Conservation (phyloP, 2,329 filamentous ascomycete species). For the Gaeumannomyces sp. region DNA sequence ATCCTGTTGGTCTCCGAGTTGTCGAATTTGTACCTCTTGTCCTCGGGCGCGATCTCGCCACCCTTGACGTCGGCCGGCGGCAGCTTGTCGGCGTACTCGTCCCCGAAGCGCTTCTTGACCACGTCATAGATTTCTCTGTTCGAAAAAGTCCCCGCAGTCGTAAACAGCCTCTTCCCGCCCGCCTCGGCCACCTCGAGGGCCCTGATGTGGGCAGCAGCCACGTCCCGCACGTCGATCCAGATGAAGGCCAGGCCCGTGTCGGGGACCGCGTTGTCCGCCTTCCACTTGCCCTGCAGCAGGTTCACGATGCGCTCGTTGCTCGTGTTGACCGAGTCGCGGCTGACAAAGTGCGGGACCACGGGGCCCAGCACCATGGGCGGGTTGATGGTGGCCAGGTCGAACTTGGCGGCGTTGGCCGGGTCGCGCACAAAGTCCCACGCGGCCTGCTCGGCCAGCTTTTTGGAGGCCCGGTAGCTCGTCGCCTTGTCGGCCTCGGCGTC, state of each 20-base stretch:
- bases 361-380: conserved; percentile 52
- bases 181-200: conserved; percentile 43
- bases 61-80: conserved; percentile 38
- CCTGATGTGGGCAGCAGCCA: conserved; percentile 45
- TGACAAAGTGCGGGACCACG: conserved; percentile 40
- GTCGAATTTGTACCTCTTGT: conserved; percentile 46
- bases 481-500: conserved; percentile 26
- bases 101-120: conserved; percentile 39
- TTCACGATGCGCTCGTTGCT: conserved; percentile 30
- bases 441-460: conserved; percentile 45
- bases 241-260: conserved; percentile 33
- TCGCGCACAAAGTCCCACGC: conserved; percentile 44
- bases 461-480: conserved; percentile 44
- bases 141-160: conserved; percentile 39
- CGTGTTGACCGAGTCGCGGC: conserved; percentile 33
- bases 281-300: conserved; percentile 45
- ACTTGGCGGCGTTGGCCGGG: conserved; percentile 32
- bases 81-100: conserved; percentile 40
- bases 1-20: conserved; percentile 52
- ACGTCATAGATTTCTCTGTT: conserved; percentile 39
- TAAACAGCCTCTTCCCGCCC: conserved; percentile 45
- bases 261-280: conserved; percentile 31
- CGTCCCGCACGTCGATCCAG: conserved; percentile 53
- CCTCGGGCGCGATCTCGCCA: conserved; percentile 33
- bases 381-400: conserved; percentile 47